Conservation (phyloP, 2,329 filamentous ascomycete genomes). For the Aspergillus japonicus region DNA sequence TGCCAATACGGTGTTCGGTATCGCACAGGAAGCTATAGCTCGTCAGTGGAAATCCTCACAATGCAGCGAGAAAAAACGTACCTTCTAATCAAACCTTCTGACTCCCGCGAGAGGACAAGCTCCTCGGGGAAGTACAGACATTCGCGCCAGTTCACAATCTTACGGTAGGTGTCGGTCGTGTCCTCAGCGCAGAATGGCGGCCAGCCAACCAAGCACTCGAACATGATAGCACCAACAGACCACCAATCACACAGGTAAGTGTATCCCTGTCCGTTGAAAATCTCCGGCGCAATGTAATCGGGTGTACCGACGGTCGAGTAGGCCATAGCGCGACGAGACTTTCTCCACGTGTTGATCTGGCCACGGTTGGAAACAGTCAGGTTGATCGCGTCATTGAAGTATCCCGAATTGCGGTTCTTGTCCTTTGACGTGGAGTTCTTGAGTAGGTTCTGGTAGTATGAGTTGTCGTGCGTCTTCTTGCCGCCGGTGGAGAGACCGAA, state of each 20-base stretch:
- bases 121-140: slow-evolving; percentile 96
- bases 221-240: slow-evolving; percentile 99
- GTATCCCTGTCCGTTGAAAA: slow-evolving; percentile 95
- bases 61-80: slow-evolving; percentile 45
- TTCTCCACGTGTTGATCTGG: slow-evolving; percentile 98
- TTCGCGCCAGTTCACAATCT: slow-evolving; percentile 98
- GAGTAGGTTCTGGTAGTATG: slow-evolving; percentile 95
- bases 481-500: slow-evolving; percentile 97
- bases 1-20: slow-evolving; percentile 84
- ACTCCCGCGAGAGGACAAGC: slow-evolving; percentile 81
- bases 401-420: slow-evolving; percentile 86
- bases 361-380: slow-evolving; percentile 95
- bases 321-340: slow-evolving; percentile 90
- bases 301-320: slow-evolving; percentile 98
- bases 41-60: slow-evolving; percentile 23
- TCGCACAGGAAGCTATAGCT: slow-evolving; percentile 80
- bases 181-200: slow-evolving; percentile 98
- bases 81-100: slow-evolving; percentile 90
- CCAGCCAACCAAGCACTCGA: slow-evolving; percentile 97
- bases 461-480: slow-evolving; percentile 96
- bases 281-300: slow-evolving; percentile 97
- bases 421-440: slow-evolving; percentile 71
- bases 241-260: slow-evolving; percentile 98
- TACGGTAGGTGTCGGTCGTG: slow-evolving; percentile 94
- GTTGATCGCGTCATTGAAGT: slow-evolving; percentile 91